Evolutionary conservation across 495 filamentous ascomycete genomes (phyloP).

Genomic region (Podospora pseudoanserina): DNA sequence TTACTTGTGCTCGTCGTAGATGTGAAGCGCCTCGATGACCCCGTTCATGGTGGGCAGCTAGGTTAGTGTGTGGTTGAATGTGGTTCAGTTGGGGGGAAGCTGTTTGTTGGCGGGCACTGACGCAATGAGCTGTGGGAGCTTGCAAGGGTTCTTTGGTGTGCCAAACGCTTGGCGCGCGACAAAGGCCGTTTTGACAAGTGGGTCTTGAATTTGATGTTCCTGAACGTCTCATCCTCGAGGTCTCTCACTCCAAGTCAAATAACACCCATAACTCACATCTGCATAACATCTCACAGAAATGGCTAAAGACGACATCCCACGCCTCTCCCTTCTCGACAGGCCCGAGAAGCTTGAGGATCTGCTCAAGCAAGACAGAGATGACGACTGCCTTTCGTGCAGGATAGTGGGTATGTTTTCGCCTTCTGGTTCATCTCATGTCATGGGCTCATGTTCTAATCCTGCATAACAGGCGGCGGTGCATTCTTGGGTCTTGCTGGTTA

Average conservation of each 20-base stretch:
- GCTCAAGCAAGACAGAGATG: constrained; percentile 58
- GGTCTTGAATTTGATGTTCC: neutral
- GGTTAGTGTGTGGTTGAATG: neutral
- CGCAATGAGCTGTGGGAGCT: constrained; percentile 21
- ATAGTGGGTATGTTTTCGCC: constrained; percentile 53
- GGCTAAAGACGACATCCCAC: constrained; percentile 40
- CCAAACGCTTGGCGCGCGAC: constrained; percentile 3
- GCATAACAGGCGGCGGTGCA: constrained; percentile 59
- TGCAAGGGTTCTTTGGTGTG: neutral
- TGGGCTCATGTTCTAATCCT: constrained; percentile 2
- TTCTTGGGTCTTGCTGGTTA: constrained; percentile 89
- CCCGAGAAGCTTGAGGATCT: constrained; percentile 51
- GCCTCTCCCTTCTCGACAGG: constrained; percentile 43
- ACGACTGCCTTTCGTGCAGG: constrained; percentile 68
- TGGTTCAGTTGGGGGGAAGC: constrained; percentile 3
- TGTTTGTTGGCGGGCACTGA: constrained; percentile 23
- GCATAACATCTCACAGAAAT: constrained; percentile 24
- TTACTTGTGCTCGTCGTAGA: constrained; percentile 90
- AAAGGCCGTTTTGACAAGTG: constrained; percentile 3
- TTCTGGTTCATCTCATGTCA: neutral
- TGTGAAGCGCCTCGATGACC: constrained; percentile 91
- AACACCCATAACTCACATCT: neutral
- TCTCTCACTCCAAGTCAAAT: neutral
- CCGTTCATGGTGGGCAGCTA: constrained; percentile 58
- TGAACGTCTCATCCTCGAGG: neutral